Base-by-base conservation (phyloP, 139 green algal species). In the Chlamydomonas urium region DNA sequence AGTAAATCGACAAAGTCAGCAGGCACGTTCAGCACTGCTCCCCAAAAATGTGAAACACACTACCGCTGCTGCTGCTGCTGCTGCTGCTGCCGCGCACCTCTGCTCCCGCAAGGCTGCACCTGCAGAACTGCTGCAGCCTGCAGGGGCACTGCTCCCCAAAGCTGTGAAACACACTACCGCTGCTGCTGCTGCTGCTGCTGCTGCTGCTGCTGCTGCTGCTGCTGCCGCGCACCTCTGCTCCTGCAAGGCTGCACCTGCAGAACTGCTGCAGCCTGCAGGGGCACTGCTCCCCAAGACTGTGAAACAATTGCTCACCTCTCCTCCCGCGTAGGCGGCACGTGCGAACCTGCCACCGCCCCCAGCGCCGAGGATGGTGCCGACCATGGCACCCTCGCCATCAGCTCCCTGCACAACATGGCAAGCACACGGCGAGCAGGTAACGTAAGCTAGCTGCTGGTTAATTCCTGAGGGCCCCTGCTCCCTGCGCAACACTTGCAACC, bases 331-430 rank as follows among this genome's bases (percentile, higher is more conserved):
- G 5, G 60, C 60, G 5, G 19, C 60, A 5, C 60, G 23, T 8
- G 8, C 14, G 42, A 24, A 50, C 14, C 42, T 50, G n/a, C n/a
- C 14, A 8, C 32, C 17, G 32, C 60, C 60, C 79, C 89, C 14
- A n/a, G 71, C 73, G 34, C 81, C 80, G n/a, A 98, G 91, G 76
- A 93, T 93, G 76, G 93, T 88, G 0, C 93, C 94, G 17, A 92
- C 84, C 34, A 91, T 83, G 53, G 85, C 85, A 34, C 80, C 83
- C 66, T 89, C 86, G 29, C 90, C 90, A 71, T 89, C 90, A 2
- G 80, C 83, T 23, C 88, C 90, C 62, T 97, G 97, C 1, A 75
- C 67, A 69, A 98, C n/a, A n/a, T n/a, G n/a, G n/a, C n/a, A n/a
- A n/a, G n/a, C n/a, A n/a, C n/a, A n/a, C n/a, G n/a, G n/a, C n/a